A percentile compares a stretch with the other conserved stretches of the same genome.
Evolutionary conservation across 352 stramenopile genomes (phyloP).

Genomic region (Globisporangium rhizosaccharum): DNA sequence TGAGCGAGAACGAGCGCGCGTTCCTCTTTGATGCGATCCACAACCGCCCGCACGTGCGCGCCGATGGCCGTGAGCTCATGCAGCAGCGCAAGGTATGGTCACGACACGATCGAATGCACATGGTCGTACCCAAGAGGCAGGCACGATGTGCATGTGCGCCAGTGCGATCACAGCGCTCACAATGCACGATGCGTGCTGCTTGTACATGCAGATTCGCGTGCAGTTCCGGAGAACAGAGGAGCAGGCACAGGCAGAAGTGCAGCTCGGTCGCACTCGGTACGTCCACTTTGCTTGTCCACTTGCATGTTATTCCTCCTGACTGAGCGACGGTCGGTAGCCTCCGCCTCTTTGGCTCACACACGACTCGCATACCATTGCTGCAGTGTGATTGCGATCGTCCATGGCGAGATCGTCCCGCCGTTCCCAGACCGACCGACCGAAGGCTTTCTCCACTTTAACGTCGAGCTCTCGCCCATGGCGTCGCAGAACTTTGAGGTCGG

Average conservation of each 20-base stretch:
- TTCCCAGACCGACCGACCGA: conserved; percentile 85
- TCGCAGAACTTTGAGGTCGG: conserved; percentile 73
- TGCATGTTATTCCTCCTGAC: neutral
- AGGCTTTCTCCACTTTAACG: conserved; percentile 82
- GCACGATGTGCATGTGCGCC: no score
- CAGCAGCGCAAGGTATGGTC: conserved; percentile 60
- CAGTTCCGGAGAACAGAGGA: conserved; percentile 74
- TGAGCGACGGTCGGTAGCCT: neutral
- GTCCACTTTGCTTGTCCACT: neutral
- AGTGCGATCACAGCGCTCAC: neutral
- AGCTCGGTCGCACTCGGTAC: conserved; percentile 71
- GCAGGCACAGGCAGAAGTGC: conserved; percentile 75
- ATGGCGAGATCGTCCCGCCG: conserved; percentile 79
- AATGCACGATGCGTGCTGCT: no score
- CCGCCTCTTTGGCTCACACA: neutral
- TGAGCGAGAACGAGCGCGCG: conserved; percentile 78
- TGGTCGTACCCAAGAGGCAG: no score
- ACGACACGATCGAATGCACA: no score
- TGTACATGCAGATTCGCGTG: conserved; percentile 42
- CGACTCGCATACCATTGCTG: neutral
- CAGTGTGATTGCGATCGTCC: conserved; percentile 77
- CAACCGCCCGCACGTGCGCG: conserved; percentile 51
- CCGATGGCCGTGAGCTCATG: conserved; percentile 73
- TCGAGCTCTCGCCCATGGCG: conserved; percentile 81
- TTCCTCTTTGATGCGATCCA: conserved; percentile 68